phyloP scores from a whole-genome alignment of 495 filamentous ascomycete species.

The Penicillium egyptiacum region DNA sequence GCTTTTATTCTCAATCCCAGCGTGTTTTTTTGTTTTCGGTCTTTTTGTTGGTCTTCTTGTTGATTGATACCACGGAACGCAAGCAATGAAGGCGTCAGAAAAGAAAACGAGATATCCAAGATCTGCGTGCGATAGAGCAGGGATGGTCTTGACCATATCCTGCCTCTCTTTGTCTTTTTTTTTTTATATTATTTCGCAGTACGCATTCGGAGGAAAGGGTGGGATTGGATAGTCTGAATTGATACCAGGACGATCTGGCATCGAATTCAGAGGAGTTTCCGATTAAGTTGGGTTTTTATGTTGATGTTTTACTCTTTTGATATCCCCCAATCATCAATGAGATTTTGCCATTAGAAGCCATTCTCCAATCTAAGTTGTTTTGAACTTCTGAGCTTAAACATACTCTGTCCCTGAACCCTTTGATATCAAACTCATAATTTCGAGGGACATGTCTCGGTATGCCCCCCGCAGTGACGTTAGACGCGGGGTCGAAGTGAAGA shows the following conservation, averaged over 20 bases:
- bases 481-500: slow-evolving; percentile 3
- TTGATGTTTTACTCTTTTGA: slow-evolving; percentile 14
- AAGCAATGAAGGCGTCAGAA: slow-evolving; percentile 36
- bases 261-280: slow-evolving; percentile 14
- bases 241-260: slow-evolving; percentile 11
- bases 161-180: slow-evolving; percentile 12
- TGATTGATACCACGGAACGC: slow-evolving; percentile 49
- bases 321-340: slow-evolving; percentile 18
- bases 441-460: not conserved
- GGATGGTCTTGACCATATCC: slow-evolving; percentile 11
- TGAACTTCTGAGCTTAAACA: not conserved
- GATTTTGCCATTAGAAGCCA: slow-evolving; percentile 14
- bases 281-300: slow-evolving; percentile 3
- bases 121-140: slow-evolving; percentile 32
- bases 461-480: slow-evolving; percentile 1
- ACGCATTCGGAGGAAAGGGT: slow-evolving; percentile 21
- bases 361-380: slow-evolving; percentile 6
- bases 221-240: slow-evolving; percentile 11
- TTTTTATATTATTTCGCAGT: slow-evolving; percentile 9
- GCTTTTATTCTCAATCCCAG: slow-evolving; percentile 20
- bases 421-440: not conserved
- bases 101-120: slow-evolving; percentile 41
- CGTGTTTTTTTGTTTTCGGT: slow-evolving; percentile 20
- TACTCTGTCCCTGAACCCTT: not conserved
- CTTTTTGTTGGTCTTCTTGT: slow-evolving; percentile 25